Evolutionary conservation across 169 alveolate species (phyloP).

Genomic region (Cryptosporidium bovis): DNA sequence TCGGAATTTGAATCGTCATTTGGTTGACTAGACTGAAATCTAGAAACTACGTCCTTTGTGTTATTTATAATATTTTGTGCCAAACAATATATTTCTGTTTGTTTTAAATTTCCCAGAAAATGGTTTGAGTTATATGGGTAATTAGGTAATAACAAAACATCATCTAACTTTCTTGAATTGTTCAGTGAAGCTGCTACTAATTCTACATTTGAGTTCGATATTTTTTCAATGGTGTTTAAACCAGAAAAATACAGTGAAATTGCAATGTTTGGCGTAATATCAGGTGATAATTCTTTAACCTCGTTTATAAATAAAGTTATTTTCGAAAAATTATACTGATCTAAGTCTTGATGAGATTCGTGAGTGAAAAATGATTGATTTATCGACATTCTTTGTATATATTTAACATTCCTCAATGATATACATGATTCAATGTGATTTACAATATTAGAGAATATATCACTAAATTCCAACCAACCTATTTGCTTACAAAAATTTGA

Average conservation of each 20-base stretch:
- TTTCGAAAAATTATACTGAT: constrained; percentile 8
- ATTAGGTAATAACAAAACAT: background rate
- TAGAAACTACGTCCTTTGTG: constrained; percentile 6
- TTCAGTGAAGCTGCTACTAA: background rate
- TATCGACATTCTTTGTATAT: background rate
- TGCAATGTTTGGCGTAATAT: constrained; percentile 60
- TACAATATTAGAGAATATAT: constrained; percentile 15
- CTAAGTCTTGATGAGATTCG: background rate
- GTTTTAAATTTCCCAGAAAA: background rate
- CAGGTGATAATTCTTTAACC: background rate
- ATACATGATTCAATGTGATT: constrained; percentile 11
- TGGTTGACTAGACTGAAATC: background rate
- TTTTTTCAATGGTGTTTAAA: constrained; percentile 22
- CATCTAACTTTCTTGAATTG: constrained; percentile 24
- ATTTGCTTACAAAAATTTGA: constrained; percentile 25
- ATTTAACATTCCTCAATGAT: constrained; percentile 27
- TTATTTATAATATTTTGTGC: constrained; percentile 32
- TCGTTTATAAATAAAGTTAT: constrained; percentile 13
- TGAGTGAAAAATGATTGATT: background rate
- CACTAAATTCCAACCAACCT: constrained; percentile 52
- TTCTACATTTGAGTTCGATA: constrained; percentile 16
- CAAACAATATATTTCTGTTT: background rate
- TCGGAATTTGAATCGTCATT: background rate
- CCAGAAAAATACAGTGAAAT: constrained; percentile 61
- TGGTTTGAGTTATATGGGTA: background rate